Conservation (phyloP, 495 filamentous ascomycete species). For the Delitschia confertaspora region DNA sequence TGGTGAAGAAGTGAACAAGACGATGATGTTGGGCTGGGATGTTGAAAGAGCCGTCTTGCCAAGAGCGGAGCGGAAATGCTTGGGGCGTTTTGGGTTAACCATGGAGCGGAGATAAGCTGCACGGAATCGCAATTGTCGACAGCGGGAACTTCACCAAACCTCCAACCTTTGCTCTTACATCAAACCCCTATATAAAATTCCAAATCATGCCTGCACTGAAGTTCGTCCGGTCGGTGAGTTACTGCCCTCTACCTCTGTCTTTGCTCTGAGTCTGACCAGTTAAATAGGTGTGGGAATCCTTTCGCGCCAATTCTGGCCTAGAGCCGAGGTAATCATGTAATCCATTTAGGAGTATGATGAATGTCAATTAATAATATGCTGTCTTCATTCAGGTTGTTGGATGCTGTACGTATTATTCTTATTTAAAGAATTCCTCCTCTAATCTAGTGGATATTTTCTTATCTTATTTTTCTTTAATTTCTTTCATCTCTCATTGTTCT, state of each 20-base stretch:
- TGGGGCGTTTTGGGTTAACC: background rate
- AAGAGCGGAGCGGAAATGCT: background rate
- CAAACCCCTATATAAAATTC: background rate
- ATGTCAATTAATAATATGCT: slow-evolving; percentile 14
- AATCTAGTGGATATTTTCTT: background rate
- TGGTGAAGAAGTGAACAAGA: background rate
- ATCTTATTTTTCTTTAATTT: too few relatives aligned
- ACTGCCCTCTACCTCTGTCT: background rate
- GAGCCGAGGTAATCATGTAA: slow-evolving; percentile 61
- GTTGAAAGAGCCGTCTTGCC: background rate
- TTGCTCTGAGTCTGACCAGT: slow-evolving; percentile 3
- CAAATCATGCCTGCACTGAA: slow-evolving; percentile 38
- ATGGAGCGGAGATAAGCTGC: background rate
- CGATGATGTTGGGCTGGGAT: slow-evolving; percentile 1
- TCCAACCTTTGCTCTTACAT: slow-evolving; percentile 7
- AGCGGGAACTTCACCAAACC: slow-evolving; percentile 4
- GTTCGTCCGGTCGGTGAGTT: slow-evolving; percentile 53
- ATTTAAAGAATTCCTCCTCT: slow-evolving; percentile 1
- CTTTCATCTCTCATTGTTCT: too few relatives aligned
- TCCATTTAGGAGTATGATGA: too few relatives aligned
- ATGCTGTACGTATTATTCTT: slow-evolving; percentile 27
- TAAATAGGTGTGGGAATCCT: slow-evolving; percentile 66
- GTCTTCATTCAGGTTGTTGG: slow-evolving; percentile 31
- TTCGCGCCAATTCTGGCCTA: slow-evolving; percentile 71
- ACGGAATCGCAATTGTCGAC: slow-evolving; percentile 8